Conservation (phyloP, 1,284 basidiomycete genomes). For the Trichosporon asahii region DNA sequence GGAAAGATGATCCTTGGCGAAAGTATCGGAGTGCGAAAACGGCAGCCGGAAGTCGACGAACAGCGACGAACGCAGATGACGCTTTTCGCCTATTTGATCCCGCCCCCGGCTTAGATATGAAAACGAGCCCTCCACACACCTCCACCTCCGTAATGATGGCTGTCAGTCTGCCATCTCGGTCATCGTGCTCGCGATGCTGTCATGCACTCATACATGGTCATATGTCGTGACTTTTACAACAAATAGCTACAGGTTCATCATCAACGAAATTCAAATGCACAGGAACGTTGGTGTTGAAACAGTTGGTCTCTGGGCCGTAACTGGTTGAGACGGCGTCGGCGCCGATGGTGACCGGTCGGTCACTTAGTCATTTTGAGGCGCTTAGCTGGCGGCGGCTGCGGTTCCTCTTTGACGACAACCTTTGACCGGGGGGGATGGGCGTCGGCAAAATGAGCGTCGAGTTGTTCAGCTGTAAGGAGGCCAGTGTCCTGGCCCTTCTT, state of each 20-base stretch:
- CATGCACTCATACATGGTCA: not conserved
- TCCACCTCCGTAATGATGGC: not conserved
- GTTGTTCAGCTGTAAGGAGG: not conserved
- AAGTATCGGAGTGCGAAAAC: conserved; percentile 10
- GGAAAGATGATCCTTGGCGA: conserved; percentile 7
- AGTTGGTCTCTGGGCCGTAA: not conserved
- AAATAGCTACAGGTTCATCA: not conserved
- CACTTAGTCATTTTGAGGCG: not conserved
- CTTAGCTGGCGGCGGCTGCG: not conserved
- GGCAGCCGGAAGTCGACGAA: conserved; percentile 4
- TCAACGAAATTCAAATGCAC: not conserved
- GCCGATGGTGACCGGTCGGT: not conserved
- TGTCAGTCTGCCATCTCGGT: not conserved
- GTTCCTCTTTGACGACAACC: not conserved
- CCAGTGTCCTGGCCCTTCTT: not conserved
- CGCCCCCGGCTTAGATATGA: not conserved
- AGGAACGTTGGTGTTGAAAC: not conserved
- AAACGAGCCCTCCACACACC: not conserved
- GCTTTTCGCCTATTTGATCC: conserved; percentile 2
- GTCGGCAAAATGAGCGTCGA: not conserved
- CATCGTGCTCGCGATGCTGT: not conserved
- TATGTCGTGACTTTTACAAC: not conserved
- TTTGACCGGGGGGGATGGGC: not conserved
- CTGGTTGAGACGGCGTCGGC: not conserved
- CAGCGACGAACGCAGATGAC: conserved; percentile 8